Percentiles rank a stretch among this genome's conserved stretches.
Evolutionary conservation across 83 land plant genomes (phyloP).

Genomic region (Diphasiastrum complanatum): DNA sequence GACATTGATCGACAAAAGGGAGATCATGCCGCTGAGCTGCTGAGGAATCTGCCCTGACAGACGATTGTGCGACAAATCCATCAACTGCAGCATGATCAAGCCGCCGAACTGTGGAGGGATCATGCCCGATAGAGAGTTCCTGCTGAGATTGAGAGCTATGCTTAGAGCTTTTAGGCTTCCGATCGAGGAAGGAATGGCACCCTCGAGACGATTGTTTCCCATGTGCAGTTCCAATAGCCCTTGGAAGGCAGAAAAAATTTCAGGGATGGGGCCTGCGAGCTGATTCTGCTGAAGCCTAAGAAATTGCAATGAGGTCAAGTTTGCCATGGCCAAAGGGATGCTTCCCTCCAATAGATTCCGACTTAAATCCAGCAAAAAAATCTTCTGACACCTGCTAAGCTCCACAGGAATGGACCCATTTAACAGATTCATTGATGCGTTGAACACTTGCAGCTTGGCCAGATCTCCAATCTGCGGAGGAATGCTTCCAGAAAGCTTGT

Average conservation of each 20-base stretch:
- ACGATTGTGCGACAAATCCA: not conserved
- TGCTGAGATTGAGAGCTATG: not conserved
- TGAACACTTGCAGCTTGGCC: not conserved
- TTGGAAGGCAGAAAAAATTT: not conserved
- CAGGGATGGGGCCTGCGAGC: not conserved
- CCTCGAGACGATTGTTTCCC: not conserved
- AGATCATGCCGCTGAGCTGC: not conserved
- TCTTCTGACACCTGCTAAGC: not conserved
- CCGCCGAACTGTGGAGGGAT: not conserved
- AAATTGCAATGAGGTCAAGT: not conserved
- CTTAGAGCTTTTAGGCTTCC: not conserved
- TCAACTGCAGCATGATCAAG: not conserved
- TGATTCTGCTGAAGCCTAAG: not conserved
- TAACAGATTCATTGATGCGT: not conserved
- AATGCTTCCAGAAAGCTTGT: not conserved
- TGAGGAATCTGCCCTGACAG: not conserved
- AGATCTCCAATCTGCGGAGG: not conserved
- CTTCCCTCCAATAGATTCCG: not conserved
- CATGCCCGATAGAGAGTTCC: not conserved
- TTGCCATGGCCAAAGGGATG: not conserved
- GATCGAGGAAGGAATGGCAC: not conserved
- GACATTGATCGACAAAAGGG: not conserved
- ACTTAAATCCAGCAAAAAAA: not conserved
- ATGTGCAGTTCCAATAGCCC: not conserved
- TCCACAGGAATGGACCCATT: not conserved